Base-by-base conservation (phyloP, 1,139 yeast genomes). In the Kurtzmaniella quercitrusa region DNA sequence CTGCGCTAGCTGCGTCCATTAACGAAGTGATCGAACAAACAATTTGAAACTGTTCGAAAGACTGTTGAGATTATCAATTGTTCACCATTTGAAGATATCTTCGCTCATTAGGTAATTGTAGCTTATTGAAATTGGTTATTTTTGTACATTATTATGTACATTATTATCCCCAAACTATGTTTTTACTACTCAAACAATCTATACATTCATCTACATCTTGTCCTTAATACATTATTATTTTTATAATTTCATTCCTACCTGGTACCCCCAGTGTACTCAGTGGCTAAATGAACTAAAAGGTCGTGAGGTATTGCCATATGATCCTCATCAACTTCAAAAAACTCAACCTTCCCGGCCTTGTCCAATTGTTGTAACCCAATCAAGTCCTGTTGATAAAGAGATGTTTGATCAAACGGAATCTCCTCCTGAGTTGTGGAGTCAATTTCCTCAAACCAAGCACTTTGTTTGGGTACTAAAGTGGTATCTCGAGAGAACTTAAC, bases 381-480 rank as follows among this genome's bases (percentile, higher is more conserved):
- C 51, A 76, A 66, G 55, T 86, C 83, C 20, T 74, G 59, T 9
- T 51, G 53, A 55, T 73, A 87, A 14, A 81, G 51, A 2, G 58
- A 59, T 0, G 91, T 74, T 26, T 78, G 57, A 14, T 73, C 68
- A 44, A 82, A 71, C 0, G 76, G 73, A 9, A 80, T 63, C 0
- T 66, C 46, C 0, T 56, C 53, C 0, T 79, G 82, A 0, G 74
- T 60, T 1, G 50, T 50, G 1, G 63, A 55, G 52, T 82, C 80
- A 19, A 66, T 54, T 51, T 84, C 93, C 39, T 64, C 72, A 53
- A 85, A 83, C 76, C 78, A 77, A 0, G 91, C 81, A 46, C 84
- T 78, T 44, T 83, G 85, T 54, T 80, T 82, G 1, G 95, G 95
- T 1, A 82, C 81, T 12, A 87, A 66, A 1, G 86, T 83, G 15